Evolutionary conservation across 2,329 filamentous ascomycete genomes (phyloP).

Genomic region (Hirsutella rhossiliensis): DNA sequence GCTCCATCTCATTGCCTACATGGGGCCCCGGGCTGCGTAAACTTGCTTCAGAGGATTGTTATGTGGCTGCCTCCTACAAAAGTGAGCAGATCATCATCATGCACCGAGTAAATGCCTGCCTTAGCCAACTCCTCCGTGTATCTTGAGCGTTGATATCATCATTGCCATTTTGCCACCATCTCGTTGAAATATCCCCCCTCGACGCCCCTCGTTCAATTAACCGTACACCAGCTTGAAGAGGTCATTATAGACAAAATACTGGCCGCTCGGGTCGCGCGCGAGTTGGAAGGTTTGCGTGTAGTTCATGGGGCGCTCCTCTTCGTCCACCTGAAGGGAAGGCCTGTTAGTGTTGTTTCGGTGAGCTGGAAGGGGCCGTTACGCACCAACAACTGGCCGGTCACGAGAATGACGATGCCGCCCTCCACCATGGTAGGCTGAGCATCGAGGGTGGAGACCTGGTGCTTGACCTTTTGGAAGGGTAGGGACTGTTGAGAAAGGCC

Average conservation of each 20-base stretch:
- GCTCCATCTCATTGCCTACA: no score
- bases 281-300: conserved; percentile 89
- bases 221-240: conserved; percentile 82
- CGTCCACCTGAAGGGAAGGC: conserved; percentile 56
- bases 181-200: background rate
- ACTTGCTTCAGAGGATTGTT: no score
- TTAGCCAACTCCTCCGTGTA: background rate
- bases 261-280: conserved; percentile 49
- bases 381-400: conserved; percentile 80
- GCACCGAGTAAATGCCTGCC: conserved; percentile 2
- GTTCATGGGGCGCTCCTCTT: conserved; percentile 76
- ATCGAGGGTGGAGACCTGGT: conserved; percentile 67
- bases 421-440: conserved; percentile 59
- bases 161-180: background rate
- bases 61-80: no score
- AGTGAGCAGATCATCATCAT: background rate
- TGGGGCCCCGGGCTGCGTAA: no score
- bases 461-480: conserved; percentile 71
- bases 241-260: conserved; percentile 87
- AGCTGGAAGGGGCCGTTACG: conserved; percentile 14
- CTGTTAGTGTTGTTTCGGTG: conserved; percentile 1
- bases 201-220: conserved; percentile 17
- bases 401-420: conserved; percentile 70
- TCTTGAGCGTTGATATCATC: conserved; percentile 1
- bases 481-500: conserved; percentile 42